A percentile compares a stretch with the other conserved stretches of the same genome.
Conservation (phyloP, 2,329 filamentous ascomycete genomes). For the Onygena corvina region DNA sequence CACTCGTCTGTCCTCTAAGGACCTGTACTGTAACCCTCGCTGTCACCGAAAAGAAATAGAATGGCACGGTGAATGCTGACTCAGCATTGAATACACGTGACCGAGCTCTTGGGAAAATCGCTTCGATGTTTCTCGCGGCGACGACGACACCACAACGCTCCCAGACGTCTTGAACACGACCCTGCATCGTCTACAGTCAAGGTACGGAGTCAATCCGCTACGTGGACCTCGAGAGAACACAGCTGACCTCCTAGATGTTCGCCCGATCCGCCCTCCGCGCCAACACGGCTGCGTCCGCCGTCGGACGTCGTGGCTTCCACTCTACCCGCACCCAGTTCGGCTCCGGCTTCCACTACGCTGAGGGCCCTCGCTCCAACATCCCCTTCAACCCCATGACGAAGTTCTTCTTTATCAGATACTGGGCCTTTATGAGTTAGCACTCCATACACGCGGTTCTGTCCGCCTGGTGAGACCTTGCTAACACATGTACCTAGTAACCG, state of each 20-base stretch:
- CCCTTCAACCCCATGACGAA: slow-evolving; percentile 92
- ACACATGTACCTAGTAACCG: slow-evolving; percentile 35
- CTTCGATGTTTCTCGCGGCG: neutral
- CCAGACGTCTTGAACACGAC: neutral
- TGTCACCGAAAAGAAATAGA: no score
- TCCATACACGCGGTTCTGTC: neutral
- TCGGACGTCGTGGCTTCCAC: slow-evolving; percentile 88
- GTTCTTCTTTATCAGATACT: slow-evolving; percentile 74
- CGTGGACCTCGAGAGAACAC: neutral
- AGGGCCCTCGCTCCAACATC: slow-evolving; percentile 87
- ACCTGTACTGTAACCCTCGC: no score
- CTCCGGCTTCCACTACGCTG: slow-evolving; percentile 96
- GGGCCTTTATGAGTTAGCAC: slow-evolving; percentile 58
- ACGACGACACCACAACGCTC: neutral
- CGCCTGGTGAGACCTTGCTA: neutral
- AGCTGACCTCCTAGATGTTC: slow-evolving; percentile 55
- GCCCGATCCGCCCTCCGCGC: slow-evolving; percentile 54
- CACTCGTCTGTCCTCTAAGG: no score
- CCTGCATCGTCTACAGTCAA: slow-evolving; percentile 1
- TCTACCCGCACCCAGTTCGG: slow-evolving; percentile 72
- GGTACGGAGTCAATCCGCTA: neutral
- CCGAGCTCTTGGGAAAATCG: neutral
- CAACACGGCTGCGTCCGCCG: slow-evolving; percentile 49
- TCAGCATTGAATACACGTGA: neutral
- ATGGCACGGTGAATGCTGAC: neutral